Evolutionary conservation across 306 rosid species (phyloP).

Genomic region (Bauhinia variegata): DNA sequence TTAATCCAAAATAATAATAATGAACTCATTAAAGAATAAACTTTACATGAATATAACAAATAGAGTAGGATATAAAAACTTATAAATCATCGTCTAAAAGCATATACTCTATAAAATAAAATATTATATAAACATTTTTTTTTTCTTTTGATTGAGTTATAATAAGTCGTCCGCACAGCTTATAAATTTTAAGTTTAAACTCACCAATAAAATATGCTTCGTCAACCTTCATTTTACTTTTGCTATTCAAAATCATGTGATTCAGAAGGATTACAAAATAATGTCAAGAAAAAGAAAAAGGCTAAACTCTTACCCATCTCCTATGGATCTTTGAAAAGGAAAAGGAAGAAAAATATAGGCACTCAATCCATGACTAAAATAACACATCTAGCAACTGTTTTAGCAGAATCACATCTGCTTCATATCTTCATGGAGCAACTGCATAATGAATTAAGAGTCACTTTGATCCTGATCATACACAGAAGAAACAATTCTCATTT

Average conservation of each 20-base stretch:
- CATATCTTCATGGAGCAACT: constrained; percentile 5
- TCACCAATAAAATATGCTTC: no score
- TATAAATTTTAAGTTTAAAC: no score
- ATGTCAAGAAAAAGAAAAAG: not conserved
- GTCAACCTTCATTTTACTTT: not conserved
- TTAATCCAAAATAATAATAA: no score
- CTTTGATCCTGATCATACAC: constrained; percentile 4
- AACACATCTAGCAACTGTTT: not conserved
- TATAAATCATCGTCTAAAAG: no score
- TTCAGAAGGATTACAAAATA: not conserved
- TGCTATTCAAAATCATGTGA: not conserved
- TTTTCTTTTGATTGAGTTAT: no score
- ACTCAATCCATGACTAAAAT: constrained; percentile 9
- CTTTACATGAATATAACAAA: no score
- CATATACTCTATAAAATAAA: no score
- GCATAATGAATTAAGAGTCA: not conserved
- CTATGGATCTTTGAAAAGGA: not conserved
- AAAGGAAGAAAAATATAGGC: not conserved
- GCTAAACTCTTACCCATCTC: not conserved
- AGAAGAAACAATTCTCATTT: constrained; percentile 6
- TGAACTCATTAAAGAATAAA: no score
- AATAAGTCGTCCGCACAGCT: no score
- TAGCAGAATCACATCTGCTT: not conserved
- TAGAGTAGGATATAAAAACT: no score
- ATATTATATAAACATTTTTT: no score